Percentiles rank a stretch among this genome's conserved stretches.
These are phyloP conservation scores for Pythium pyrilobum DNA, from an alignment of 352 stramenopile genomes.

Conservation along the genomic window DNA sequence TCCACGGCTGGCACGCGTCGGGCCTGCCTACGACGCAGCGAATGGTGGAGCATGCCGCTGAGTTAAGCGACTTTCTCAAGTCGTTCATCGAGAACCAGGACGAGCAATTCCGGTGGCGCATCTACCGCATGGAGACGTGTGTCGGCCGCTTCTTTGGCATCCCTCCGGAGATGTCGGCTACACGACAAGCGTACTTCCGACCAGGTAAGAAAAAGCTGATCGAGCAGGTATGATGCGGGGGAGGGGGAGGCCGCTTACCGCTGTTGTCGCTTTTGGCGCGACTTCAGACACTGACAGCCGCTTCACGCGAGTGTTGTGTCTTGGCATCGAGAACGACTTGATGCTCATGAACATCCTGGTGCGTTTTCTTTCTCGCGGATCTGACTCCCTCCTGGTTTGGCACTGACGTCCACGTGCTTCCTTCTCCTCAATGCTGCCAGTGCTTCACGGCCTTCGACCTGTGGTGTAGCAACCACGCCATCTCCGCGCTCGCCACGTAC, in stretches of 20 bases:
- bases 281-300: conserved; percentile 39
- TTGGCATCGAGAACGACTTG: conserved; percentile 84
- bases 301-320: conserved; percentile 58
- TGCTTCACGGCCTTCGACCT: conserved; percentile 68
- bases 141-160: conserved; percentile 62
- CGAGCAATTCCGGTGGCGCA: conserved; percentile 66
- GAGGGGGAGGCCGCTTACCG: background rate
- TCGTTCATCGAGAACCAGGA: conserved; percentile 82
- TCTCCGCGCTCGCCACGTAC: conserved; percentile 63
- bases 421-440: conserved; percentile 13
- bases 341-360: conserved; percentile 87
- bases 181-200: conserved; percentile 60
- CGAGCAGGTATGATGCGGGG: background rate
- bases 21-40: conserved; percentile 25
- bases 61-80: conserved; percentile 77
- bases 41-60: conserved; percentile 45
- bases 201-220: conserved; percentile 28
- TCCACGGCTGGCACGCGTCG: conserved; percentile 11
- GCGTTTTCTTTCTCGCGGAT: conserved; percentile 9
- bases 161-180: conserved; percentile 64
- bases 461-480: conserved; percentile 57
- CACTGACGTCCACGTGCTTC: background rate
- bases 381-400: background rate
- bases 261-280: conserved; percentile 11
- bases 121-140: conserved; percentile 77